Conservation (phyloP, 768 basidiomycete species). For the Phlebiopsis gigantea region DNA sequence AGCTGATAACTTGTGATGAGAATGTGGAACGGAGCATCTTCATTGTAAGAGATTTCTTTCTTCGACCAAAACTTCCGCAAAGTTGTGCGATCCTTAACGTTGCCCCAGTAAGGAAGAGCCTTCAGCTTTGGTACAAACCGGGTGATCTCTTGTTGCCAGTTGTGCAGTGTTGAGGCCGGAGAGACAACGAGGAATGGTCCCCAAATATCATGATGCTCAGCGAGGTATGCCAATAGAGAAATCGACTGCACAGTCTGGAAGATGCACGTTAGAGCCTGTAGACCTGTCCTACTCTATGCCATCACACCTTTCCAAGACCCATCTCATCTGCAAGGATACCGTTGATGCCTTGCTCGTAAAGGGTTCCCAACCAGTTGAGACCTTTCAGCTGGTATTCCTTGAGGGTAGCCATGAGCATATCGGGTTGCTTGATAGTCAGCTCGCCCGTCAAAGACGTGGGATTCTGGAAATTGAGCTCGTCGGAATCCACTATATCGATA, state of each 20-base stretch:
- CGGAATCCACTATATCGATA: slow-evolving; percentile 69
- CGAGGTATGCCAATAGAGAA: slow-evolving; percentile 90
- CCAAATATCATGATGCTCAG: slow-evolving; percentile 98
- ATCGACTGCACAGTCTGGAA: slow-evolving; percentile 94
- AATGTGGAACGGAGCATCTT: slow-evolving; percentile 94
- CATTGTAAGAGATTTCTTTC: slow-evolving; percentile 92
- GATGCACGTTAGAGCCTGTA: neutral
- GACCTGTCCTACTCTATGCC: neutral
- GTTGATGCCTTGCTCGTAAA: slow-evolving; percentile 99
- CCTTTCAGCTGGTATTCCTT: slow-evolving; percentile 99
- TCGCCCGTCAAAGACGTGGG: slow-evolving; percentile 85
- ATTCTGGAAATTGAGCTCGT: slow-evolving; percentile 99
- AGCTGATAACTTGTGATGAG: slow-evolving; percentile 97
- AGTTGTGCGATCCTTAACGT: slow-evolving; percentile 91
- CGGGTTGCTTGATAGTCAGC: slow-evolving; percentile 84
- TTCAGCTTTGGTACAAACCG: slow-evolving; percentile 93
- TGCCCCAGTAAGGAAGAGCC: slow-evolving; percentile 97
- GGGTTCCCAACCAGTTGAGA: slow-evolving; percentile 93
- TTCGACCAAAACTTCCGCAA: slow-evolving; percentile 97
- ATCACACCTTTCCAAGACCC: slow-evolving; percentile 80
- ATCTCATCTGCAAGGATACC: slow-evolving; percentile 99
- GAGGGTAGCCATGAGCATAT: slow-evolving; percentile 92
- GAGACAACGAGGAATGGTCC: slow-evolving; percentile 98
- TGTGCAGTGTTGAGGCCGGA: slow-evolving; percentile 94
- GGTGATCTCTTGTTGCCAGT: slow-evolving; percentile 98